phyloP scores from a whole-genome alignment of 75 land plant genomes.

The Pinus albicaulis region DNA sequence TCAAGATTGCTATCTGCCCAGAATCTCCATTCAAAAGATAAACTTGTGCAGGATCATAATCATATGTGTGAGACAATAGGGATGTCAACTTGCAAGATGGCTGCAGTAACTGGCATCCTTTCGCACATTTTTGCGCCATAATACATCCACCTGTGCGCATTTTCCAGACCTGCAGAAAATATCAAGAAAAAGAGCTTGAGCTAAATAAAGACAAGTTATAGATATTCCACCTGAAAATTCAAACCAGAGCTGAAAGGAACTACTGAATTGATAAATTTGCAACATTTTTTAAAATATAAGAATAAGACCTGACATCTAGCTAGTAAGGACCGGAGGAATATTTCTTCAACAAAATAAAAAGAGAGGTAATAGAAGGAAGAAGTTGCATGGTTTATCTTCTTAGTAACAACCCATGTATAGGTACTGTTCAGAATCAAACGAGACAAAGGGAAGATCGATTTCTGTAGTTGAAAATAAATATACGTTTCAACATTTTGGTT shows the following conservation, averaged over 20 bases:
- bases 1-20: constrained; percentile 67
- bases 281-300: no score
- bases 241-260: neutral
- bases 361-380: neutral
- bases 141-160: constrained; percentile 74
- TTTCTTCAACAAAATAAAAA: neutral
- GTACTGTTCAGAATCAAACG: no score
- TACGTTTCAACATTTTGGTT: no score
- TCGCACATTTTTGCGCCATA: constrained; percentile 42
- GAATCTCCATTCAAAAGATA: constrained; percentile 74
- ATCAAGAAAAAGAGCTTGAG: neutral
- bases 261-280: neutral
- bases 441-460: no score
- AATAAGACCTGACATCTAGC: neutral
- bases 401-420: no score
- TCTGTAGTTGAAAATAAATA: no score
- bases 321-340: neutral
- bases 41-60: constrained; percentile 52
- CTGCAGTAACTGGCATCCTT: constrained; percentile 69
- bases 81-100: constrained; percentile 49
- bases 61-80: constrained; percentile 16
- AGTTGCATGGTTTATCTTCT: no score
- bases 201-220: neutral
- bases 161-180: constrained; percentile 61
- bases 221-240: neutral